phyloP scores from a whole-genome alignment of 73 alveolate species.

The Tetrahymena elliotti region DNA sequence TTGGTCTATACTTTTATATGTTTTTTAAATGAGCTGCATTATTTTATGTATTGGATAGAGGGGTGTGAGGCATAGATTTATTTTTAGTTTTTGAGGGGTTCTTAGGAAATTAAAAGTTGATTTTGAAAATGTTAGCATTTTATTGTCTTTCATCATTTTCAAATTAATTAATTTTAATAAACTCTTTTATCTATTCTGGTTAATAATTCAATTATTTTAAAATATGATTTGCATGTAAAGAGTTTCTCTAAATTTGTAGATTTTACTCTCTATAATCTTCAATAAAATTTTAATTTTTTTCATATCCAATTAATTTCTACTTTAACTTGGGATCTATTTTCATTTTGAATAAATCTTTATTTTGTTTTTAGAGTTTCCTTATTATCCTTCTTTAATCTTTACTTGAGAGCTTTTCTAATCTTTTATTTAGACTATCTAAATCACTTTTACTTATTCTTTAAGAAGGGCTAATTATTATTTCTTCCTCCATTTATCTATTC shows the following conservation, averaged over 20 bases:
- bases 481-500: neutral
- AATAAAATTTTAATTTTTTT: neutral
- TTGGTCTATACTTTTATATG: neutral
- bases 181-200: neutral
- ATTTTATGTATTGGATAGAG: neutral
- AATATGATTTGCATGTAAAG: neutral
- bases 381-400: neutral
- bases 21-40: neutral
- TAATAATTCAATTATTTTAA: neutral
- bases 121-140: neutral
- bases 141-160: neutral
- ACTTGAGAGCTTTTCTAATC: neutral
- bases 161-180: neutral
- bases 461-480: neutral
- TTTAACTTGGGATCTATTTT: neutral
- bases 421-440: neutral
- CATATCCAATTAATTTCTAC: neutral
- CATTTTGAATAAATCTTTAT: neutral
- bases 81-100: neutral
- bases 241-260: neutral
- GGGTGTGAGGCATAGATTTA: neutral
- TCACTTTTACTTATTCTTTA: neutral
- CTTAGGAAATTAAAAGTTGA: neutral
- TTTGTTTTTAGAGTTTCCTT: neutral
- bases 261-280: neutral